phyloP scores from a whole-genome alignment of 2,329 filamentous ascomycete genomes.

The Microcyclospora tardicrescens region DNA sequence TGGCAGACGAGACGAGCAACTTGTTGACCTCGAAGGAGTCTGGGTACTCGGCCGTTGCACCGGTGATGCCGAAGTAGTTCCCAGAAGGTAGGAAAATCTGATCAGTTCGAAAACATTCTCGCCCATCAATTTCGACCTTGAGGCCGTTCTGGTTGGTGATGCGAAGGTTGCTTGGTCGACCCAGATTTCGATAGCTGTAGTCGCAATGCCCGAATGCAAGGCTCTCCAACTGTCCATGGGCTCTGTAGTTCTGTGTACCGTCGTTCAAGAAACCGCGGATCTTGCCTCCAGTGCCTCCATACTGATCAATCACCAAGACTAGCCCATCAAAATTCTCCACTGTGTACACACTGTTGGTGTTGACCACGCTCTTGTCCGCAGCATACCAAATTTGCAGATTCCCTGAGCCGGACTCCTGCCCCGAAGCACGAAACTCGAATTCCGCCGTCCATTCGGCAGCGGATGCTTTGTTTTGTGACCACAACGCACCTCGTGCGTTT shows the following conservation, averaged over 20 bases:
- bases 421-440: conserved; percentile 75
- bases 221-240: conserved; percentile 63
- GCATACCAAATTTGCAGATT: conserved; percentile 92
- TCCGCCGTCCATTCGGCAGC: conserved; percentile 58
- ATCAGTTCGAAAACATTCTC: conserved; percentile 69
- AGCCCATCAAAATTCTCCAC: conserved; percentile 80
- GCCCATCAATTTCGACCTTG: conserved; percentile 67
- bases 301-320: conserved; percentile 71
- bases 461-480: conserved; percentile 54
- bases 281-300: conserved; percentile 65
- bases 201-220: conserved; percentile 89
- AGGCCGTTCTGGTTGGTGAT: conserved; percentile 56
- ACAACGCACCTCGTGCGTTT: conserved; percentile 70
- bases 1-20: conserved; percentile 51
- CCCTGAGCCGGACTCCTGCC: conserved; percentile 71
- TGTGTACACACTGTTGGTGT: conserved; percentile 69
- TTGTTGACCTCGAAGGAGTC: conserved; percentile 94
- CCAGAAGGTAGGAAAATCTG: conserved; percentile 62
- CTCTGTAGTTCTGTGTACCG: conserved; percentile 65
- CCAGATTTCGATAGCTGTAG: conserved; percentile 83
- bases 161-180: conserved; percentile 67
- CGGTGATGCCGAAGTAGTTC: conserved; percentile 77
- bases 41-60: conserved; percentile 76
- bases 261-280: conserved; percentile 92
- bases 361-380: conserved; percentile 50